Percentiles rank a stretch among this genome's conserved stretches.
phyloP scores from a whole-genome alignment of 108 stramenopile species.

The Cyclotella cryptica region DNA sequence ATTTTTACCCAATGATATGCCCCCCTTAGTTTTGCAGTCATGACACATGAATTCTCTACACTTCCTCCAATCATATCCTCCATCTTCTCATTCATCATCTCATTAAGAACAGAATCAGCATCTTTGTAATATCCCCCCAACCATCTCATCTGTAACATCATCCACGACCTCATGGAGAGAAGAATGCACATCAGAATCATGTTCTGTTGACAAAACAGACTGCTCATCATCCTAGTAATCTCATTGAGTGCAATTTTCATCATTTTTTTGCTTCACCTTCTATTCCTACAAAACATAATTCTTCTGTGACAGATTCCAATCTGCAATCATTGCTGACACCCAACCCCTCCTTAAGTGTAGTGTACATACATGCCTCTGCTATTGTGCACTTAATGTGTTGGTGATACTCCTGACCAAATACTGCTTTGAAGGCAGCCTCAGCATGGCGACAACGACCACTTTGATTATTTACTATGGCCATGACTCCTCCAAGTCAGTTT shows the following conservation, averaged over 20 bases:
- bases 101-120: too few relatives aligned
- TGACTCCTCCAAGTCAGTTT: conserved; percentile 5
- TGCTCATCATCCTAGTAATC: neutral
- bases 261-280: neutral
- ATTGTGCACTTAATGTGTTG: neutral
- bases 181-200: too few relatives aligned
- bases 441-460: neutral
- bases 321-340: neutral
- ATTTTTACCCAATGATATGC: too few relatives aligned
- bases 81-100: too few relatives aligned
- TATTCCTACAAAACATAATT: neutral
- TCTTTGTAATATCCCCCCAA: too few relatives aligned
- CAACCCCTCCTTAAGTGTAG: conserved; percentile 1
- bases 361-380: neutral
- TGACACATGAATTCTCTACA: too few relatives aligned
- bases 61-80: too few relatives aligned
- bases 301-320: neutral
- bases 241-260: neutral
- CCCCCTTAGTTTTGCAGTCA: too few relatives aligned
- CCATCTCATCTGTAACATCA: too few relatives aligned
- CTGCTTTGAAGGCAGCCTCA: too few relatives aligned
- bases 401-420: conserved; percentile 19
- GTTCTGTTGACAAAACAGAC: too few relatives aligned
- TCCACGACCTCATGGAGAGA: too few relatives aligned
- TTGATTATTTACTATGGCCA: conserved; percentile 11